A percentile compares a stretch with the other conserved stretches of the same genome.
Conservation (phyloP, 805 yeast genomes). For the Zygoascus flipseniorum region DNA sequence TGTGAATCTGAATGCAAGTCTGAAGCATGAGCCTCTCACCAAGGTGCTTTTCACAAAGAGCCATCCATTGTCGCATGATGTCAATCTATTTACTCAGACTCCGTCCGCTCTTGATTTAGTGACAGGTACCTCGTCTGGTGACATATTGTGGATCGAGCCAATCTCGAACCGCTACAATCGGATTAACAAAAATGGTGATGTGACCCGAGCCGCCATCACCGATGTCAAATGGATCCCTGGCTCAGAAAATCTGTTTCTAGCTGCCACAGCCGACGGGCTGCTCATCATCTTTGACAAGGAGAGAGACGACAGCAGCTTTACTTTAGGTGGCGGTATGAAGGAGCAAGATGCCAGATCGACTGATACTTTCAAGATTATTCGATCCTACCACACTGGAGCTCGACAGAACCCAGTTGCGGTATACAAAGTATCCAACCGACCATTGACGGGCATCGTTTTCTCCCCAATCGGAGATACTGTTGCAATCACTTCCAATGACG, state of each 20-base stretch:
- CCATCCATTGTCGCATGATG: constrained; percentile 33
- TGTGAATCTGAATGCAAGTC: constrained; percentile 17
- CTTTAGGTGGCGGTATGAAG: constrained; percentile 8
- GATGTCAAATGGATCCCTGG: constrained; percentile 42
- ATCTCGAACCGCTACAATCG: constrained; percentile 40
- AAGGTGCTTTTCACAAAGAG: constrained; percentile 32
- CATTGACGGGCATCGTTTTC: constrained; percentile 42
- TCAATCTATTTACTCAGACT: constrained; percentile 26
- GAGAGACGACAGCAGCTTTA: constrained; percentile 34
- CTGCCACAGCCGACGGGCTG: constrained; percentile 59
- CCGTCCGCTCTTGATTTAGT: constrained; percentile 39
- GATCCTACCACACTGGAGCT: constrained; percentile 5
- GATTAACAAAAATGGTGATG: constrained; percentile 42
- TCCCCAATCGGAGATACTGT: constrained; percentile 31
- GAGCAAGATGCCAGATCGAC: constrained; percentile 16
- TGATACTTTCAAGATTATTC: constrained; percentile 15
- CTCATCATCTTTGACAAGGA: constrained; percentile 44
- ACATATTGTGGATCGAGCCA: constrained; percentile 53
- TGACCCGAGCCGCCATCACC: constrained; percentile 35
- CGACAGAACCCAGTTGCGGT: constrained; percentile 46
- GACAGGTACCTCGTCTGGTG: constrained; percentile 62
- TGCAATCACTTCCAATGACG: constrained; percentile 49
- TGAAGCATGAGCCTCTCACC: constrained; percentile 29
- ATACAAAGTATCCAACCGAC: constrained; percentile 50
- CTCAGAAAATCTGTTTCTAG: constrained; percentile 38